Percentiles rank a stretch among this genome's conserved stretches.
phyloP scores from a whole-genome alignment of 495 filamentous ascomycete species.

The Peziza echinospora region DNA sequence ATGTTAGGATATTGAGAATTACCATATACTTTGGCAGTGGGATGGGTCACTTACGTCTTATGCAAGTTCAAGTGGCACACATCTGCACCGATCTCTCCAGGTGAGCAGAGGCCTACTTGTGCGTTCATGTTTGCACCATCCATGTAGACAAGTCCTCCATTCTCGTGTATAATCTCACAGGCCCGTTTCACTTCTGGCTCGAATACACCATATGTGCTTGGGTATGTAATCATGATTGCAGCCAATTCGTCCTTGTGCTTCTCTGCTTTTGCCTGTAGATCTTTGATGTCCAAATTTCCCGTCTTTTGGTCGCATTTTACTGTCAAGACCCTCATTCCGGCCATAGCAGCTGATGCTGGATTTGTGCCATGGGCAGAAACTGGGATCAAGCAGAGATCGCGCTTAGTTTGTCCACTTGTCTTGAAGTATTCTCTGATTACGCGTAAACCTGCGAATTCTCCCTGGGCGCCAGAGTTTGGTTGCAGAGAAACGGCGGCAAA shows the following conservation, averaged over 20 bases:
- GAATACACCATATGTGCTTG: slow-evolving; percentile 90
- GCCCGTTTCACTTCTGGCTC: slow-evolving; percentile 78
- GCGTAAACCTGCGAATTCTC: slow-evolving; percentile 86
- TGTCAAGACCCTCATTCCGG: slow-evolving; percentile 86
- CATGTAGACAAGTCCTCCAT: slow-evolving; percentile 97
- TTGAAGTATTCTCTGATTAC: slow-evolving; percentile 78
- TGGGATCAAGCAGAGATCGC: slow-evolving; percentile 90
- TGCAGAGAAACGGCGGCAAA: slow-evolving; percentile 82
- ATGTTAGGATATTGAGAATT: too few relatives aligned
- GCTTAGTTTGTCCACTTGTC: slow-evolving; percentile 36
- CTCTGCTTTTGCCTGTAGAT: slow-evolving; percentile 71
- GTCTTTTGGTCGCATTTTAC: slow-evolving; percentile 77
- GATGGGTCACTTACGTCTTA: too few relatives aligned
- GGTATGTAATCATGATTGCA: slow-evolving; percentile 97
- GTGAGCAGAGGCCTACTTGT: slow-evolving; percentile 90
- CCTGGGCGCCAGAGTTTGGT: slow-evolving; percentile 92
- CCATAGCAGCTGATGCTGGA: slow-evolving; percentile 91
- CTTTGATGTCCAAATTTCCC: slow-evolving; percentile 74
- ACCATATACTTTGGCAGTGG: too few relatives aligned
- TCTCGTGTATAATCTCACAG: slow-evolving; percentile 62
- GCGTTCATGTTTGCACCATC: slow-evolving; percentile 99
- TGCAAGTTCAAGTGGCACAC: slow-evolving; percentile 96
- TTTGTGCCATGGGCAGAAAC: slow-evolving; percentile 96
- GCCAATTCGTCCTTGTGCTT: slow-evolving; percentile 69
- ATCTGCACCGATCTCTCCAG: slow-evolving; percentile 90